Evolutionary conservation across 768 basidiomycete species (phyloP), one percentile per base, ranked within the genome.

Genomic region (Trametopsis cervina): DNA sequence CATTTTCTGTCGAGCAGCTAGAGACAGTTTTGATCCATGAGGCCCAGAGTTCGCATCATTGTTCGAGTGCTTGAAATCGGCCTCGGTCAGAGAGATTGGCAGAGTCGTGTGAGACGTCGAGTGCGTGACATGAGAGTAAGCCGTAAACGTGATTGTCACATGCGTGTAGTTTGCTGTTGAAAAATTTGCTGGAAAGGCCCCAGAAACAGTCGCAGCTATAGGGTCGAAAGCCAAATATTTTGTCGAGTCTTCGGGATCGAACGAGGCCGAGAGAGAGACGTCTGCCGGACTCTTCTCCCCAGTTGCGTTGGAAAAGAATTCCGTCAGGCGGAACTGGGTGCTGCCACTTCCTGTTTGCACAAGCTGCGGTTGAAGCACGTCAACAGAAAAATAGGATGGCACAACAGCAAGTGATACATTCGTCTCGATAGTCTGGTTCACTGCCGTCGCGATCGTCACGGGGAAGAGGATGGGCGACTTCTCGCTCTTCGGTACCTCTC

Each of bases 51-150:
- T 33, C 9, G 15, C 29, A 27, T 51, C 42, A 21, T 62, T 55
- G 26, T 60, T 56, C 29, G 72, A 67, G 52, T 75, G 67, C 20
- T 64, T 63, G 54, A 66, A 64, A 49, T 69, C 63, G 39, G 60
- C 46, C 26, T 69, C 54, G 37, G 72, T 61, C 47, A 81, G 61
- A 46, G 72, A 68, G 24, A 89, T 67, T 1, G 72, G 63, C 15
- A 88, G 69, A 46, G 54, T 74, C 1, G 83, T 71, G 56, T 86
- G 83, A 17, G 85, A 89, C 1, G 78, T 85, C 13, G 85, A 83
- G 54, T 81, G 85, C 2, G 81, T 85, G 17, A 73, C 46, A 29
- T 61, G 67, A 25, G 82, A 85, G 62, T 80, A 85, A 2, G 85
- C 87, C 5, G 80, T 79, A 54, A 89, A 84, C 2, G 76, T 77